A percentile compares a stretch with the other conserved stretches of the same genome.
Evolutionary conservation across 1,284 basidiomycete genomes (phyloP).

Genomic region (Veloboletus limbatus): DNA sequence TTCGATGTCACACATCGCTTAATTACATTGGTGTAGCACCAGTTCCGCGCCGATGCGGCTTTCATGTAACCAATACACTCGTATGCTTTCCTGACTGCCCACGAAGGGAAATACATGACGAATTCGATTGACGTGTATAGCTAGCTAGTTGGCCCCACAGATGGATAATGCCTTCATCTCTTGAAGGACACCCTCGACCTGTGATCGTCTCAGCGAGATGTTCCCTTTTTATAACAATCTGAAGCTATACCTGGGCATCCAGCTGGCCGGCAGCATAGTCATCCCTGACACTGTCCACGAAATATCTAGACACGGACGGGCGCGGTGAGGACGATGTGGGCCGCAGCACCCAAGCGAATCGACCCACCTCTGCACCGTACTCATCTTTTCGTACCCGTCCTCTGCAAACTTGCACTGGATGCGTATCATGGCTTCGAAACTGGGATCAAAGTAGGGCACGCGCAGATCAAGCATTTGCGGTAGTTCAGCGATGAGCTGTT

Average conservation of each 20-base stretch:
- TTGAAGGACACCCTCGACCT: conserved; percentile 88
- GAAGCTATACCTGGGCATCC: conserved; percentile 75
- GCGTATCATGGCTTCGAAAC: conserved; percentile 98
- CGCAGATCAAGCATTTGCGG: conserved; percentile 93
- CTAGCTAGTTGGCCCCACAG: conserved; percentile 56
- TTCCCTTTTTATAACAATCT: not conserved
- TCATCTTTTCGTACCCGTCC: conserved; percentile 97
- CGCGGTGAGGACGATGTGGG: not conserved
- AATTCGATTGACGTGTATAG: not conserved
- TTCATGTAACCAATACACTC: conserved; percentile 14
- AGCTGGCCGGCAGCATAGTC: conserved; percentile 97
- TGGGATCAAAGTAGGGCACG: conserved; percentile 97
- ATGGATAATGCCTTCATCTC: conserved; percentile 97
- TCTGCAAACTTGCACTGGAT: conserved; percentile 97
- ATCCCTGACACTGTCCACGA: conserved; percentile 85
- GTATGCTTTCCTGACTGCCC: conserved; percentile 9
- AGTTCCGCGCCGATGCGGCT: conserved; percentile 10
- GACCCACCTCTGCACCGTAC: conserved; percentile 84
- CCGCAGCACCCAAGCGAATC: not conserved
- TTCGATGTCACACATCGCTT: conserved; percentile 12
- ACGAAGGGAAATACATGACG: conserved; percentile 11
- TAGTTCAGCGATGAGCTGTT: conserved; percentile 87
- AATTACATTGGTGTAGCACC: conserved; percentile 23
- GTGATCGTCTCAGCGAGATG: conserved; percentile 6
- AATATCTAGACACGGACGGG: conserved; percentile 58